phyloP scores from a whole-genome alignment of 2,329 filamentous ascomycete genomes.

The Hypoxylon sp. region DNA sequence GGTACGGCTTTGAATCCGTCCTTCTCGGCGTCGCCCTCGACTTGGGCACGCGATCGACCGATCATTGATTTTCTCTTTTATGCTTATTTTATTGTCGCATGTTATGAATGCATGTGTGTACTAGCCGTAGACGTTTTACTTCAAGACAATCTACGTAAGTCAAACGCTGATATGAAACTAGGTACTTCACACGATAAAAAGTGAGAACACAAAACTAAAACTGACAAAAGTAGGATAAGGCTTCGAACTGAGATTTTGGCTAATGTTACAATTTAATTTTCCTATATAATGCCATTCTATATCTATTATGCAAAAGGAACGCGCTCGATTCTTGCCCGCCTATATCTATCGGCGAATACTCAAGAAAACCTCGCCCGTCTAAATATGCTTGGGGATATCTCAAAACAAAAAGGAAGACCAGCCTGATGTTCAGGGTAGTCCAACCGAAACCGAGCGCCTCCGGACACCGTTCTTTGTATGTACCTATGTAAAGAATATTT shows the following conservation, averaged over 20 bases:
- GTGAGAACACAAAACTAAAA: too few relatives aligned
- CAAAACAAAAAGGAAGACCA: conserved; percentile 42
- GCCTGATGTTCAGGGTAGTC: conserved; percentile 35
- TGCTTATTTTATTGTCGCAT: not conserved
- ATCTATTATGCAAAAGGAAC: conserved; percentile 33
- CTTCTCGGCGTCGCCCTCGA: conserved; percentile 21
- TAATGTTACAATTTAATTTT: conserved; percentile 40
- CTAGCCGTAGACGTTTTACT: too few relatives aligned
- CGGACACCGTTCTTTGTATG: conserved; percentile 28
- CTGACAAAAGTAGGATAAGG: too few relatives aligned
- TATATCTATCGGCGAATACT: conserved; percentile 24
- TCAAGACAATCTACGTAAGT: too few relatives aligned
- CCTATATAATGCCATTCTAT: conserved; percentile 33
- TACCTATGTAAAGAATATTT: conserved; percentile 22
- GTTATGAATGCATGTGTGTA: not conserved
- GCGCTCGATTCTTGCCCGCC: conserved; percentile 16
- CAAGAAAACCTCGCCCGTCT: conserved; percentile 30
- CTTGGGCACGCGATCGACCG: conserved; percentile 6
- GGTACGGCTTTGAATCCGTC: conserved; percentile 17
- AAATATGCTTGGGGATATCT: conserved; percentile 41
- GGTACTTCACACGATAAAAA: too few relatives aligned
- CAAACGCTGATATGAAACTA: too few relatives aligned
- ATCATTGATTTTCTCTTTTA: not conserved
- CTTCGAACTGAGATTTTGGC: conserved; percentile 16
- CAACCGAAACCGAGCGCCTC: conserved; percentile 27